Conservation (phyloP, 768 basidiomycete genomes). For the Hygrocybe punicea region DNA sequence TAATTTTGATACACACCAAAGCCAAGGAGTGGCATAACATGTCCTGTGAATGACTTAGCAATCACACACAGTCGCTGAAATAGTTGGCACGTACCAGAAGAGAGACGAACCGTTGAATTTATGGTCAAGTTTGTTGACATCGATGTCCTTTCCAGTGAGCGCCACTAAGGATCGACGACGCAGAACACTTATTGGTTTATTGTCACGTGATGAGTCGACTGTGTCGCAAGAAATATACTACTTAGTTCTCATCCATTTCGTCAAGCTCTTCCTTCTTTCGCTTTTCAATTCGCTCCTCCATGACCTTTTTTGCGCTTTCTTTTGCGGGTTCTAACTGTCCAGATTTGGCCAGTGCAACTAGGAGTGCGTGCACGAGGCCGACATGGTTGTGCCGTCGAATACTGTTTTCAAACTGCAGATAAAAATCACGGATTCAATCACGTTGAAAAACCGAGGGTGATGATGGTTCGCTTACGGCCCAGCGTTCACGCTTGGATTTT, state of each 20-base stretch:
- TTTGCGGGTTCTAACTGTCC: conserved; percentile 57
- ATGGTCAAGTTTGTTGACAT: conserved; percentile 13
- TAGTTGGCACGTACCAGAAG: conserved; percentile 17
- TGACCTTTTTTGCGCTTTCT: conserved; percentile 41
- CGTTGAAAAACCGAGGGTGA: conserved; percentile 11
- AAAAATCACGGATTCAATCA: conserved; percentile 7
- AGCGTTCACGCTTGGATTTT: conserved; percentile 70
- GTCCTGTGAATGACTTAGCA: conserved; percentile 34
- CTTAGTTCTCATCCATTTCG: conserved; percentile 49
- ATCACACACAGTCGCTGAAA: background rate
- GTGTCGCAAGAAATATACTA: too few species aligned
- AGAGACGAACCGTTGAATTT: conserved; percentile 22
- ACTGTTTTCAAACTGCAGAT: conserved; percentile 76
- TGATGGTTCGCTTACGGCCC: conserved; percentile 60
- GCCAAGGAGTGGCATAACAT: conserved; percentile 61
- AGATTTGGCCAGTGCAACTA: conserved; percentile 69
- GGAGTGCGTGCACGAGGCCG: conserved; percentile 70
- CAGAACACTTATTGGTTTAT: background rate
- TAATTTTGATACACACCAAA: conserved; percentile 72
- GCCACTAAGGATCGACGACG: too few species aligned
- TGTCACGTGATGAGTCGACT: background rate
- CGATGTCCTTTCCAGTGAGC: background rate
- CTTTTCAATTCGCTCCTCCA: conserved; percentile 47
- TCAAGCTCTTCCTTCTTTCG: conserved; percentile 44
- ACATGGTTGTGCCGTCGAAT: conserved; percentile 84